Base-by-base conservation (phyloP, 1,284 basidiomycete species). In the Amylostereum areolatum region DNA sequence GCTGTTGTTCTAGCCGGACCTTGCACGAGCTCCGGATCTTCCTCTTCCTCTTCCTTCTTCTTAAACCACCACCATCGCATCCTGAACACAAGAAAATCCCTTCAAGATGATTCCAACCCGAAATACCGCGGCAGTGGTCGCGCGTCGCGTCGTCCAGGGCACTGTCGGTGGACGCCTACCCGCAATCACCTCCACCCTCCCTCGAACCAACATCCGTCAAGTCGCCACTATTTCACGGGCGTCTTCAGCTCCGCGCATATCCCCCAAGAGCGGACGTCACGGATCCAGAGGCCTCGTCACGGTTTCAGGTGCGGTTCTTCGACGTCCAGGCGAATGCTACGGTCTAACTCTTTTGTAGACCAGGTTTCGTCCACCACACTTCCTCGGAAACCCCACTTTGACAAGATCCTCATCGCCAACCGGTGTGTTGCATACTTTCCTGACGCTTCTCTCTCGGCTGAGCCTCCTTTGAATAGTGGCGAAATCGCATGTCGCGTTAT, bases 401-500 rank as follows among this genome's bases (percentile, higher is more conserved):
- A 87, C 70, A 93, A 92, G 73, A 86, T 93, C 51, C 75, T 94
- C 36, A 83, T 94, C 51, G 90, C 91, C 1, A 94, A 93, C 62
- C 74, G 91, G 83, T 85, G 52, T 45, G 64, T 54, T 8, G n/a
- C 24, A 18, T 18, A 1, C 25, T 8, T 33, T 18, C 24, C 10
- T 2, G 2, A 31, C 45, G 25, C 31, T 29, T 29, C 12, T 36
- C 6, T 8, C 18, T 29, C 10, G 29, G 28, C n/a, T 18, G 10
- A 42, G 8, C 34, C 6, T 5, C 44, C 24, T 43, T 18, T 44
- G 43, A 42, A 7, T 35, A 11, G 4, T 32, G 94, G 94, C 39
- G 94, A 97, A 69, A 97, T 97, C 54, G 94, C 94, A 3, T 93
- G 92, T 64, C 83, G 94, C 36, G 89, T 97, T 47, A 94, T 95